phyloP scores from a whole-genome alignment of 2,329 filamentous ascomycete genomes.

The Curvularia verruculosa region DNA sequence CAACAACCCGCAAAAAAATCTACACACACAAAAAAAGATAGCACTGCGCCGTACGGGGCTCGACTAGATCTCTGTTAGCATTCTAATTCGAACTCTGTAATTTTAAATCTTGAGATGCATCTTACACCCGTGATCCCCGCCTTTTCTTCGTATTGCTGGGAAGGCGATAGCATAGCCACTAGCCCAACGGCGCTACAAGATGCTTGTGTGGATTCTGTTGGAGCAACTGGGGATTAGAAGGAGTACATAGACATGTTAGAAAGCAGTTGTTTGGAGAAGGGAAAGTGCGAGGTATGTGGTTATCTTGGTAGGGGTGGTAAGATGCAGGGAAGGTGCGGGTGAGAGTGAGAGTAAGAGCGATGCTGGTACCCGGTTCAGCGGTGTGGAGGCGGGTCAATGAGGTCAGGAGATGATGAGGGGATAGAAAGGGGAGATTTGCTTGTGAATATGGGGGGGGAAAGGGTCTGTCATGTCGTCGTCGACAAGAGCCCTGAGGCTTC shows the following conservation, averaged over 20 bases:
- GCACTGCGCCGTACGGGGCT: slow-evolving; percentile 26
- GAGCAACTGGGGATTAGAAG: background rate
- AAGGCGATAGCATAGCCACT: slow-evolving; percentile 51
- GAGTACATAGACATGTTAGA: background rate
- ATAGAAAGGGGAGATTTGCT: background rate
- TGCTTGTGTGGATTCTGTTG: slow-evolving; percentile 1
- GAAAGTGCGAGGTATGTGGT: background rate
- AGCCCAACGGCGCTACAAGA: slow-evolving; percentile 38
- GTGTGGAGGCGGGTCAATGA: background rate
- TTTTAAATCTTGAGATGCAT: background rate
- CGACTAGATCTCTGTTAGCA: slow-evolving; percentile 11
- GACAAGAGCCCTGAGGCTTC: background rate
- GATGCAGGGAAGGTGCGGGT: slow-evolving; percentile 3
- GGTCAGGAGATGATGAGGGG: background rate
- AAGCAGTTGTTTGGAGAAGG: background rate
- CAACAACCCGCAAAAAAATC: background rate
- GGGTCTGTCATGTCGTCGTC: slow-evolving; percentile 1
- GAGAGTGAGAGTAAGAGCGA: too few species aligned
- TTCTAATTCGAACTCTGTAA: slow-evolving; percentile 3
- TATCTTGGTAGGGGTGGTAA: background rate
- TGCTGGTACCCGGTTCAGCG: background rate
- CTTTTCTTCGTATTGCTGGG: slow-evolving; percentile 35
- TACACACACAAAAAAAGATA: slow-evolving; percentile 10
- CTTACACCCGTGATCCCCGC: slow-evolving; percentile 45
- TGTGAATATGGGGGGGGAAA: background rate